Percentiles rank a stretch among this genome's conserved stretches.
Evolutionary conservation across 306 rosid species (phyloP).

Genomic region (Luffa acutangula): DNA sequence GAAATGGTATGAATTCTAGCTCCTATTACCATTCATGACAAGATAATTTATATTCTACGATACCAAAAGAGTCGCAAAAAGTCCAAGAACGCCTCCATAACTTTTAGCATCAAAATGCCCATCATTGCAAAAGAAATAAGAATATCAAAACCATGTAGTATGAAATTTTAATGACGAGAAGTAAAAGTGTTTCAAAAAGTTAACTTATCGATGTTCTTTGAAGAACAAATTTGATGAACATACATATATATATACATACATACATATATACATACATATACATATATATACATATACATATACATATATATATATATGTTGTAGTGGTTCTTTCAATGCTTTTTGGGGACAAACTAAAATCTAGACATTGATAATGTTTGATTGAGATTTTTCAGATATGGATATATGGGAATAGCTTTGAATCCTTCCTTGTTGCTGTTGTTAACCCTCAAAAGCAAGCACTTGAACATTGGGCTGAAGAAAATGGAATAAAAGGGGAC

Average conservation of each 20-base stretch:
- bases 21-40: neutral
- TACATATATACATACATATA: neutral
- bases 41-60: neutral
- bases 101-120: neutral
- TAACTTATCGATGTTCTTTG: neutral
- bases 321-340: neutral
- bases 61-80: neutral
- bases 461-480: conserved; percentile 71
- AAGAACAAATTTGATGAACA: neutral
- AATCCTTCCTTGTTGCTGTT: conserved; percentile 83
- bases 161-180: neutral
- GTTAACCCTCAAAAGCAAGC: conserved; percentile 53
- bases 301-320: no score
- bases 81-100: neutral
- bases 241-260: neutral
- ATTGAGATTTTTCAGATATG: conserved; percentile 53
- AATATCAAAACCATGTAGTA: neutral
- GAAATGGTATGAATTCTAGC: conserved; percentile 51
- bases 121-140: neutral
- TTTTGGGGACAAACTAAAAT: neutral
- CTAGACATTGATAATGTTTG: neutral
- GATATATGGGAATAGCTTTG: conserved; percentile 93
- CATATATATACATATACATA: neutral
- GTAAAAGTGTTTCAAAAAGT: neutral
- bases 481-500: conserved; percentile 59